Conservation (phyloP, 257 asterid genomes). For the Penstemon eatonii region DNA sequence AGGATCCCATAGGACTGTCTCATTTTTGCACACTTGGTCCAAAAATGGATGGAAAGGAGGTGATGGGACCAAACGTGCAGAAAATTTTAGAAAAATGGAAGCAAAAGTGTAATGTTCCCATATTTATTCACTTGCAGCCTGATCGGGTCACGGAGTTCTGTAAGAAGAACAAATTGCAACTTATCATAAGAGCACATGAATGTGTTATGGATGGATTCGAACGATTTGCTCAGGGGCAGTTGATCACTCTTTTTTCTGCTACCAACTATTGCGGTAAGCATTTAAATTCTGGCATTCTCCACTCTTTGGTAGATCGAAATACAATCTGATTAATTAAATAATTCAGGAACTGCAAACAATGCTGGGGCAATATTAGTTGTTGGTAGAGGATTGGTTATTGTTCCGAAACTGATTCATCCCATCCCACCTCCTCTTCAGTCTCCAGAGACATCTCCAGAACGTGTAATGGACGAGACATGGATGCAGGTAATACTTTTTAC, state of each 20-base stretch:
- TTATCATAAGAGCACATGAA: constrained; percentile 96
- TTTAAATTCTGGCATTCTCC: constrained; percentile 14
- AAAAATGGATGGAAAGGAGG: too few relatives aligned
- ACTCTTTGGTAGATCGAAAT: constrained; percentile 4
- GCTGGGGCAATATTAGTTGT: constrained; percentile 98
- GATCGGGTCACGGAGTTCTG: constrained; percentile 97
- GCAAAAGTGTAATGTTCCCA: background rate
- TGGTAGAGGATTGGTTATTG: constrained; percentile 88
- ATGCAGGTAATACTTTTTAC: constrained; percentile 67
- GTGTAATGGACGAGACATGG: constrained; percentile 76
- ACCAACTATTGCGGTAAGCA: constrained; percentile 97
- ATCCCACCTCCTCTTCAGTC: constrained; percentile 94
- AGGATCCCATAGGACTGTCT: too few relatives aligned
- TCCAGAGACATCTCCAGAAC: constrained; percentile 98
- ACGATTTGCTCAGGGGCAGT: constrained; percentile 96
- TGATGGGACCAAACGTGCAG: too few relatives aligned
- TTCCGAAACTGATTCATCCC: constrained; percentile 95
- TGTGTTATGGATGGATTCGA: constrained; percentile 99
- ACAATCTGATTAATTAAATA: constrained; percentile 29
- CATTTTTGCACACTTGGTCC: too few relatives aligned
- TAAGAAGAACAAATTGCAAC: constrained; percentile 84
- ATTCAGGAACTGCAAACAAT: constrained; percentile 91
- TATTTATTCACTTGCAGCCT: constrained; percentile 62
- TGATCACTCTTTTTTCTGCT: constrained; percentile 97
- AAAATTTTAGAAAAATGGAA: too few relatives aligned